Conservation (phyloP, 352 stramenopile species). For the Globisporangium uncinulatum region DNA sequence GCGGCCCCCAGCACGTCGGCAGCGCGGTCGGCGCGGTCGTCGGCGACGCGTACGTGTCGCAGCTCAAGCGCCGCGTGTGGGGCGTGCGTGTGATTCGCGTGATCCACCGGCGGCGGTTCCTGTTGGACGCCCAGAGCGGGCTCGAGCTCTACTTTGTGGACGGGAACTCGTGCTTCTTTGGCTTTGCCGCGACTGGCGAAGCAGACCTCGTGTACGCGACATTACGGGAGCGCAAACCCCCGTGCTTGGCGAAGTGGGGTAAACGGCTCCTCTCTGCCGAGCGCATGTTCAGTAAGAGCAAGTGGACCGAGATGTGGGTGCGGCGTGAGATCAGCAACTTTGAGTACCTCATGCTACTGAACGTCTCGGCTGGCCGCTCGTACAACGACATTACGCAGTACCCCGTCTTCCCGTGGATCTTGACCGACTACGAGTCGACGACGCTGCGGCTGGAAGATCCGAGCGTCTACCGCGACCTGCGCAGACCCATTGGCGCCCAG, state of each 20-base stretch:
- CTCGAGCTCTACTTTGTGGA: slow-evolving; percentile 87
- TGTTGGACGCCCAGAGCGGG: slow-evolving; percentile 62
- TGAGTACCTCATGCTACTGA: slow-evolving; percentile 87
- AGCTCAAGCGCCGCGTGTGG: slow-evolving; percentile 73
- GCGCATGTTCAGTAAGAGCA: slow-evolving; percentile 70
- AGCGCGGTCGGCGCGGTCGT: slow-evolving; percentile 22
- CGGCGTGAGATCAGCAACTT: slow-evolving; percentile 93
- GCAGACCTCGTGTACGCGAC: slow-evolving; percentile 76
- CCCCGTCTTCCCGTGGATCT: slow-evolving; percentile 97
- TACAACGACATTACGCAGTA: slow-evolving; percentile 94
- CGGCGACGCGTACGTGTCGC: slow-evolving; percentile 53
- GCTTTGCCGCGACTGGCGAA: slow-evolving; percentile 57
- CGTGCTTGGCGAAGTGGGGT: slow-evolving; percentile 70
- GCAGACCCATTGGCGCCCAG: slow-evolving; percentile 93
- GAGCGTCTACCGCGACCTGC: slow-evolving; percentile 90
- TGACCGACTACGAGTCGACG: slow-evolving; percentile 84
- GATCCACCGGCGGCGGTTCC: slow-evolving; percentile 69
- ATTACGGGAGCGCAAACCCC: slow-evolving; percentile 72
- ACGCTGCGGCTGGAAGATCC: slow-evolving; percentile 84
- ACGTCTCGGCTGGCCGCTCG: slow-evolving; percentile 81
- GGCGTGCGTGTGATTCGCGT: slow-evolving; percentile 76
- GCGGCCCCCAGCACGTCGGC: background rate
- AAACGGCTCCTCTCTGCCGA: slow-evolving; percentile 70
- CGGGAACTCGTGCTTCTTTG: slow-evolving; percentile 73
- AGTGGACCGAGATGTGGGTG: slow-evolving; percentile 86